A percentile compares a stretch with the other conserved stretches of the same genome.
phyloP scores from a whole-genome alignment of 225 moss, liverwort and hornwort genomes.

The Bryoerythrophyllum caledonicum region DNA sequence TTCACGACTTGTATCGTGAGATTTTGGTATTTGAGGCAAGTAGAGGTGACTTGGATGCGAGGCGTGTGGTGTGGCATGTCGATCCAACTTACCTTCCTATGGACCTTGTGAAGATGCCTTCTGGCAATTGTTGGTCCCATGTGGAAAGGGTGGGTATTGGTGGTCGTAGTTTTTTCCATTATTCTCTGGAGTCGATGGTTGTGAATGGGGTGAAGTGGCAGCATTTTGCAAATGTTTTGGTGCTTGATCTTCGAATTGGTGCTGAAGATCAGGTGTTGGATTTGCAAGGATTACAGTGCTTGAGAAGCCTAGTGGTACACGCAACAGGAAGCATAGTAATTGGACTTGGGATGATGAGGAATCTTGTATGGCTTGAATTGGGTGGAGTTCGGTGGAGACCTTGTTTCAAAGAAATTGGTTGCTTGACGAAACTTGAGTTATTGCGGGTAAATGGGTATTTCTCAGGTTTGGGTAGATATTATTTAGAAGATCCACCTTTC shows the following conservation, averaged over 20 bases:
- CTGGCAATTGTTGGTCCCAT: background rate
- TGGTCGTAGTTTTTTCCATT: no score
- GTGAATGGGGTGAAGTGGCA: background rate
- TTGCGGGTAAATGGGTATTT: background rate
- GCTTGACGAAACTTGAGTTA: background rate
- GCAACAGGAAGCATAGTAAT: background rate
- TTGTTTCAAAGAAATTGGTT: background rate
- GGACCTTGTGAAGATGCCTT: background rate
- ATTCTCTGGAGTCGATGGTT: rapidly evolving
- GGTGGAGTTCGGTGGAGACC: background rate
- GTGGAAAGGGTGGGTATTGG: background rate
- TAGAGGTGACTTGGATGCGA: background rate
- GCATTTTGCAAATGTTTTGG: background rate
- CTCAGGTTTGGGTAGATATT: no score
- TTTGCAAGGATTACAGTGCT: background rate
- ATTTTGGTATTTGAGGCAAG: background rate
- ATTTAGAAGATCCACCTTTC: no score
- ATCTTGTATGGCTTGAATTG: background rate
- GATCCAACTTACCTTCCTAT: background rate
- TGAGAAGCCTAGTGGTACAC: rapidly evolving
- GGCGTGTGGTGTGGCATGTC: background rate
- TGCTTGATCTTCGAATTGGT: background rate
- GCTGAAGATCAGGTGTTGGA: background rate
- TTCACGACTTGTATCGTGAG: background rate
- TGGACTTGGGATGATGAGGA: background rate